Base-by-base conservation (phyloP, 352 stramenopile genomes). In the Phytophthora tubulina region DNA sequence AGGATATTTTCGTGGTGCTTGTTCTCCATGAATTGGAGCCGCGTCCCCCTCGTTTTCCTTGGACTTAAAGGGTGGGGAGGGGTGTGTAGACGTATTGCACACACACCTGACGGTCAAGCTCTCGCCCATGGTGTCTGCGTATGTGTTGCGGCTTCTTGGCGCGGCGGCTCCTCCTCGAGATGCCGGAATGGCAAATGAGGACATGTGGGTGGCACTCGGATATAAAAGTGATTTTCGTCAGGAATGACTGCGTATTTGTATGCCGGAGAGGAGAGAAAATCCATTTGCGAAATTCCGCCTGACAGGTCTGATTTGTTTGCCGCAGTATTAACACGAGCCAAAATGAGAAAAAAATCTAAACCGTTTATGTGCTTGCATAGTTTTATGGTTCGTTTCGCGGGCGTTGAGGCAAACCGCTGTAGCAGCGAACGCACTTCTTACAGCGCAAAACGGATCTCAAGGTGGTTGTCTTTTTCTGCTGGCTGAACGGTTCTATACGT, bases 41-140 rank as follows among this genome's bases (percentile, higher is more conserved):
- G 46, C 53, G 38, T 61, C 17, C 66, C 50, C 35, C 30, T 49
- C 56, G 21, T 35, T 44, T 49, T 10, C 10, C 6, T 11, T 35
- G n/a, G 7, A 30, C 7, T 48, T 13, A 2, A 27, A 31, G 15
- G 15, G 35, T 15, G 38, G 4, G 2, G 7, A 45, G 6, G 9
- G 11, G 13, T 50, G 27, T 4, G 48, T 15, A 10, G 21, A 31
- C 15, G 64, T 44, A 27, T 38, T 31, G 51, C 17, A 21, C 5
- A 82, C 76, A 58, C 72, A 88, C 80, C 80, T 82, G 38, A 88
- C 78, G 17, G 80, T 88, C 44, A 88, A 79, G 63, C 70, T 81
- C 57, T 88, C 78, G 27, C 67, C 75, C 75, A 81, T 81, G 33
- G 50, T 55, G 38, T 31, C 8, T 58, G 4, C 45, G 35, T 36